Base-by-base conservation (phyloP, 1,139 yeast species). In the Debaryomycetaceae sp. region DNA sequence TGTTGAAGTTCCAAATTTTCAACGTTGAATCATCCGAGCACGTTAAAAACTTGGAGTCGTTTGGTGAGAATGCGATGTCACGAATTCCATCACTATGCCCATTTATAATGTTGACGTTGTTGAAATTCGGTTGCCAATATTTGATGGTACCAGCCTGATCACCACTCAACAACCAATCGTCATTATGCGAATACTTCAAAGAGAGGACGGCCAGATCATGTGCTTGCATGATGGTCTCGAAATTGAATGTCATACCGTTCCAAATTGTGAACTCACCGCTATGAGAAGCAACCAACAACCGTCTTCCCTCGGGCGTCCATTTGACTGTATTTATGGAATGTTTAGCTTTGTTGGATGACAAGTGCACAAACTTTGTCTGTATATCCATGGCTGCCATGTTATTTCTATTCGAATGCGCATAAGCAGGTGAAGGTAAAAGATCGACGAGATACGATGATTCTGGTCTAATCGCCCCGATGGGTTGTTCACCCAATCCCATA, bases 101-200 rank as follows among this genome's bases (percentile, higher is more conserved):
- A 43, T 78, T 75, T 36, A 93, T 67, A 48, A 88, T 87, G 62
- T 91, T 90, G 40, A 95, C 97, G 69, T 93, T 93, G 65, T 93
- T 93, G 71, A 93, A 89, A 66, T 95, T 93, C 6, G 98, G 96
- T 65, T 93, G 98, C 98, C 99, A 95, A 60, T 87, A 93, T 68
- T 93, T 93, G 57, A 93, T 78, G 8, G 77, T 75, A 31, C 99
- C 99, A 48, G 85, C 91, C 58, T 90, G 95, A 65, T 93, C 99
- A 36, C 97, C 97, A 58, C 95, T 84, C 34, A 93, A 71, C 49
- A 93, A 75, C 98, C 98, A 93, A 53, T 91, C 97, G 49, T 90
- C 97, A 51, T 86, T 86, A 62, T 90, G 96, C 8, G 95, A 84
- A 64, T 91, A 95, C 50, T 81, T 78, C 59, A 89, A 70, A 0